Evolutionary conservation across 176 grass and related monocot genomes (phyloP).

Genomic region (Ensete glaucum): DNA sequence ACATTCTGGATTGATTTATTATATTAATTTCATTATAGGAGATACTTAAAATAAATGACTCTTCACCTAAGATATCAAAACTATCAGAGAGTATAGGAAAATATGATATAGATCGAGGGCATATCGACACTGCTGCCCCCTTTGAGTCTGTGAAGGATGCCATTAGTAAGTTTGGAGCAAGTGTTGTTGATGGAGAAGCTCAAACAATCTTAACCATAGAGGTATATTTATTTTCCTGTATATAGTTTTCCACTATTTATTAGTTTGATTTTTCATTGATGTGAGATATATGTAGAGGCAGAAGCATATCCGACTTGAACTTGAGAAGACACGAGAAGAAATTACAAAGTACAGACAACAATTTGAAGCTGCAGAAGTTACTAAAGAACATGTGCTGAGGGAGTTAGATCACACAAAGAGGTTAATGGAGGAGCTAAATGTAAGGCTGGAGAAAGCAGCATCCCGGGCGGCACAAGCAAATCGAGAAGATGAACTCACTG

Average conservation of each 20-base stretch:
- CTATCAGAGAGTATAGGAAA: neutral
- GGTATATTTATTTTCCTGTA: neutral
- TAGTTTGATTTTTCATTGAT: neutral
- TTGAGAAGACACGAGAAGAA: neutral
- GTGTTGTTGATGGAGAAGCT: neutral
- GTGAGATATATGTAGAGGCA: neutral
- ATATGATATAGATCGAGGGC: neutral
- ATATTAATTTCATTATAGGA: no score
- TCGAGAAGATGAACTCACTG: neutral
- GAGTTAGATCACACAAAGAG: neutral
- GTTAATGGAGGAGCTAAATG: neutral
- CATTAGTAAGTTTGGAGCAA: neutral
- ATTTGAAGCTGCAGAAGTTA: neutral
- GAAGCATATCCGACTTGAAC: neutral
- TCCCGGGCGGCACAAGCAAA: neutral
- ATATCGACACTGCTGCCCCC: slow-evolving; percentile 4
- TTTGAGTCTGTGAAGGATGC: slow-evolving; percentile 5
- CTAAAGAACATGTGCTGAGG: neutral
- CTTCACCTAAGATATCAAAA: neutral
- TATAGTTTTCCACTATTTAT: no score
- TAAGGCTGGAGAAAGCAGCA: slow-evolving; percentile 4
- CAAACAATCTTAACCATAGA: neutral
- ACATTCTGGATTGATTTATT: no score
- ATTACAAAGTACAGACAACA: slow-evolving; percentile 2
- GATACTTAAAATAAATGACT: neutral